These are phyloP conservation scores for Lasiodiplodia hormozganensis DNA, from an alignment of 2,329 filamentous ascomycete genomes.

Conservation along the genomic window DNA sequence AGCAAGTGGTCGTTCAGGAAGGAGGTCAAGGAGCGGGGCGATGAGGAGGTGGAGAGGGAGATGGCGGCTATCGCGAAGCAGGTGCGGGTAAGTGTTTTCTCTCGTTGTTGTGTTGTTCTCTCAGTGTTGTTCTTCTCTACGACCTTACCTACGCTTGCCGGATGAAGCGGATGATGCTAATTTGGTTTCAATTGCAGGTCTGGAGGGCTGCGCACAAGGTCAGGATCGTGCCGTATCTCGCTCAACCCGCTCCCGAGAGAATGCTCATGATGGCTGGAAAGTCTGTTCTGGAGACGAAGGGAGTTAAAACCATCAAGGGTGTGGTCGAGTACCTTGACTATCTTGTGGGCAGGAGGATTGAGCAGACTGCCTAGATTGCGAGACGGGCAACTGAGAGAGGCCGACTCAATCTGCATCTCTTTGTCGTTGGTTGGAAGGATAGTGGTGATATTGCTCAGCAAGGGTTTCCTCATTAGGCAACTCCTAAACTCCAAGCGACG, in stretches of 20 bases:
- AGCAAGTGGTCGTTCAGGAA: not conserved
- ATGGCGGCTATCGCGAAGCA: not conserved
- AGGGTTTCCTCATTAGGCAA: not conserved
- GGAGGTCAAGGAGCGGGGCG: not conserved
- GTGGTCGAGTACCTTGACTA: not conserved
- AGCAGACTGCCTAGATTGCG: not conserved
- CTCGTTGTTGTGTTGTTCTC: not conserved
- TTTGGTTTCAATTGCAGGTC: not conserved
- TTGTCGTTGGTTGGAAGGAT: not conserved
- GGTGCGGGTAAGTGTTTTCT: not conserved
- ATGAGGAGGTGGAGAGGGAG: not conserved
- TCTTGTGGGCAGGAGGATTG: not conserved
- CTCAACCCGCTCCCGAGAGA: not conserved
- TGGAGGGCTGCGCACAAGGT: slow-evolving; percentile 11
- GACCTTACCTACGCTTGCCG: not conserved
- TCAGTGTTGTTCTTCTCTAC: not conserved
- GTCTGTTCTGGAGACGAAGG: not conserved
- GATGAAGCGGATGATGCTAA: not conserved
- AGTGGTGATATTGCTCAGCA: not conserved
- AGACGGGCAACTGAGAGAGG: no score
- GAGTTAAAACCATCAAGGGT: not conserved
- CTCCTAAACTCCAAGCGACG: not conserved
- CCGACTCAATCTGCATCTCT: not conserved
- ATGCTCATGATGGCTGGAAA: slow-evolving; percentile 5
- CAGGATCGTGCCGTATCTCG: slow-evolving; percentile 2